Percentiles rank a stretch among this genome's conserved stretches.
These are phyloP conservation scores for Zalaria sp. DNA, from an alignment of 2,329 filamentous ascomycete species.

Conservation along the genomic window DNA sequence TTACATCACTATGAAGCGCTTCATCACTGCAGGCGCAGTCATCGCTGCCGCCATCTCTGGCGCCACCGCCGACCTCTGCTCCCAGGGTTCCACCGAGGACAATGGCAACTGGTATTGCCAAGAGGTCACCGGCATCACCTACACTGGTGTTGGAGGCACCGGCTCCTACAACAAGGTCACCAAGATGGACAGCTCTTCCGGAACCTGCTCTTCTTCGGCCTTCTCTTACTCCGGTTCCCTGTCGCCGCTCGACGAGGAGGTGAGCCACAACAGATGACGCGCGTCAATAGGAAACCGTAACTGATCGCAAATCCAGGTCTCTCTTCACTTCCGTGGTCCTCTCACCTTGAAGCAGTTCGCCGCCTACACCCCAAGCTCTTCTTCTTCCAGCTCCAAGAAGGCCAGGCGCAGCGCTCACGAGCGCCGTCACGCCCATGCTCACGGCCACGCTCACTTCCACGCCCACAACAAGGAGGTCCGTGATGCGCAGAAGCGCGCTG, in stretches of 20 bases:
- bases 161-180: constrained; percentile 48
- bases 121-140: constrained; percentile 52
- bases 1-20: constrained; percentile 5
- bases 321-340: constrained; percentile 59
- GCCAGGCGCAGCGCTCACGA: constrained; percentile 13
- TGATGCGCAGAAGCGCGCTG: constrained; percentile 27
- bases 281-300: neutral
- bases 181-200: constrained; percentile 41
- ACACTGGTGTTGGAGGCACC: constrained; percentile 34
- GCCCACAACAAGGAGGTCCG: constrained; percentile 23
- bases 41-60: constrained; percentile 7
- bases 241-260: constrained; percentile 56
- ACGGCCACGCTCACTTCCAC: constrained; percentile 38
- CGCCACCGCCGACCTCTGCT: constrained; percentile 12
- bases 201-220: constrained; percentile 39
- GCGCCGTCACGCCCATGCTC: constrained; percentile 19
- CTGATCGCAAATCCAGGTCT: constrained; percentile 36
- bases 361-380: constrained; percentile 43
- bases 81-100: constrained; percentile 15
- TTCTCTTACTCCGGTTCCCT: constrained; percentile 45
- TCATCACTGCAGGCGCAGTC: constrained; percentile 5
- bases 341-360: constrained; percentile 53
- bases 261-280: constrained; percentile 27
- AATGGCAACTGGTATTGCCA: constrained; percentile 53
- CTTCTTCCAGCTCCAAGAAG: constrained; percentile 22